phyloP scores from a whole-genome alignment of 176 grass and related monocot species.

The Miscanthus lutarioriparius region DNA sequence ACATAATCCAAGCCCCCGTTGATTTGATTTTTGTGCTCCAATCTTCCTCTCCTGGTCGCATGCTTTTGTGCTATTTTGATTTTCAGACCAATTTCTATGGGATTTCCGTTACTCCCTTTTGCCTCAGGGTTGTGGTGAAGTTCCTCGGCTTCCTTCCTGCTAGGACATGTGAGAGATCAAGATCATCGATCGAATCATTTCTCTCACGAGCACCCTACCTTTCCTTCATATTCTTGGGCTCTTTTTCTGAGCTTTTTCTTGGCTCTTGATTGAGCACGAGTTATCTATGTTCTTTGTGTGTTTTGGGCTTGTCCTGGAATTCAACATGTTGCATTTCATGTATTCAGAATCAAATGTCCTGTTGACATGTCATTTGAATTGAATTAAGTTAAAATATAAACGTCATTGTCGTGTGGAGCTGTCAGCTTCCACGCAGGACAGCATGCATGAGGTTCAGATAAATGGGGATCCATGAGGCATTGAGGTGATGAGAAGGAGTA shows the following conservation, averaged over 20 bases:
- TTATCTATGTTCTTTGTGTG: background rate
- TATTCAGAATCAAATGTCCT: slow-evolving; percentile 12
- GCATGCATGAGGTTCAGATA: slow-evolving; percentile 17
- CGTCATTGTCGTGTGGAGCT: slow-evolving; percentile 22
- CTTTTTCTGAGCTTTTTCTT: background rate
- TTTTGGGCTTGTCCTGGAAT: slow-evolving; percentile 39
- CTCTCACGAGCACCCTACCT: background rate
- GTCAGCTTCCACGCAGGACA: slow-evolving; percentile 13
- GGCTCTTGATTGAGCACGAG: background rate
- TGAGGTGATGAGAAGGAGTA: slow-evolving; percentile 9
- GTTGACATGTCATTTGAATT: slow-evolving; percentile 34
- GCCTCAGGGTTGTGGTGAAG: background rate
- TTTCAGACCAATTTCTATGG: background rate
- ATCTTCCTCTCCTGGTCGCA: background rate
- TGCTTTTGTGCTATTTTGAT: background rate
- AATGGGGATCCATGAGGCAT: background rate
- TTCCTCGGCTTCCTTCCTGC: background rate
- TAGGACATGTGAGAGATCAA: background rate
- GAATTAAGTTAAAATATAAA: slow-evolving; percentile 4
- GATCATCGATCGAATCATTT: background rate
- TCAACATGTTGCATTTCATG: slow-evolving; percentile 22
- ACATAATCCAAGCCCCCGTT: background rate
- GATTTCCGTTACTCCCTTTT: background rate
- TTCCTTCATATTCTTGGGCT: background rate
- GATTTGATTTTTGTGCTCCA: background rate